These are phyloP conservation scores for Sclerotiophoma versabilis DNA, from an alignment of 2,329 filamentous ascomycete genomes.

Conservation along the genomic window DNA sequence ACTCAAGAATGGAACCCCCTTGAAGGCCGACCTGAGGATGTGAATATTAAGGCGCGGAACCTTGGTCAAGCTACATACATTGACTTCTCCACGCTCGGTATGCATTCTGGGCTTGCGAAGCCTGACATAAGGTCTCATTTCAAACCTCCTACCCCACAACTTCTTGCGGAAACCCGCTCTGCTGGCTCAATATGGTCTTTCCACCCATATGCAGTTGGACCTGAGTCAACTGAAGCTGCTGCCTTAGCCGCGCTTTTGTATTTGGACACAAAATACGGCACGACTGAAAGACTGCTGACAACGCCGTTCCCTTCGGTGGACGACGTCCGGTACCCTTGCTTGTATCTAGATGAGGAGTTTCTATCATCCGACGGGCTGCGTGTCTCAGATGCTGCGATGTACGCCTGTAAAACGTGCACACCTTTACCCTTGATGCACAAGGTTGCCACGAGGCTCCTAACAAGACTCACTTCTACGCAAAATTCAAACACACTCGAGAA, in stretches of 20 bases:
- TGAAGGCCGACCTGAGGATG: slow-evolving; percentile 6
- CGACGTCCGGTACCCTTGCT: slow-evolving; percentile 39
- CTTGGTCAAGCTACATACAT: slow-evolving; percentile 33
- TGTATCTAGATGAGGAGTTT: slow-evolving; percentile 46
- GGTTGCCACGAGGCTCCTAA: slow-evolving; percentile 23
- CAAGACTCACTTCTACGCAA: slow-evolving; percentile 8
- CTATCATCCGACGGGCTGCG: slow-evolving; percentile 24
- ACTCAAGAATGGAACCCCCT: slow-evolving; percentile 39
- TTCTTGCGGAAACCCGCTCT: slow-evolving; percentile 9
- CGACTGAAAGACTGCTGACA: slow-evolving; percentile 28
- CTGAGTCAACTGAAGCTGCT: slow-evolving; percentile 22
- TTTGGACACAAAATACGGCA: slow-evolving; percentile 34
- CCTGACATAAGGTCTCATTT: neutral
- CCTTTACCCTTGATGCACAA: slow-evolving; percentile 30
- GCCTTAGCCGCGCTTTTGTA: slow-evolving; percentile 46
- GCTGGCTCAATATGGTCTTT: neutral
- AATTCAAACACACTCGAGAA: slow-evolving; percentile 24
- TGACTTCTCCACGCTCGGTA: slow-evolving; percentile 25
- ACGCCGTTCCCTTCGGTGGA: slow-evolving; percentile 32
- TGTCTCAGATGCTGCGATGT: slow-evolving; percentile 3
- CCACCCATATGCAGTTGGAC: neutral
- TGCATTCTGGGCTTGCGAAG: neutral
- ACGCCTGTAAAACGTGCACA: neutral
- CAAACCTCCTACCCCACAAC: neutral
- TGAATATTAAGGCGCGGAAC: slow-evolving; percentile 13